These are phyloP conservation scores for Erigeron philadelphicus DNA, from an alignment of 140 eudicot genomes.

Conservation along the genomic window DNA sequence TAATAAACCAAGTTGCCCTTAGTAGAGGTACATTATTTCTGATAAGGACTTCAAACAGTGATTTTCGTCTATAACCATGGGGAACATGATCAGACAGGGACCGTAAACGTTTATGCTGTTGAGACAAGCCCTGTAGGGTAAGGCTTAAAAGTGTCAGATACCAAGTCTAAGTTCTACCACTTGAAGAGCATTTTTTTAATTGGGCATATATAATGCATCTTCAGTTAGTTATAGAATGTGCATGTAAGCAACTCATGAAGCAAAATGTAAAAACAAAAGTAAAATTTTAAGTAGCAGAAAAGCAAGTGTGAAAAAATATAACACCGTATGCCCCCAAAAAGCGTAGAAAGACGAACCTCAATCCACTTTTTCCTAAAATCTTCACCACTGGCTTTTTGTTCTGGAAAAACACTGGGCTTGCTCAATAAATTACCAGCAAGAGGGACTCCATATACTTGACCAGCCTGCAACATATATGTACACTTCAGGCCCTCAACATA, in stretches of 20 bases:
- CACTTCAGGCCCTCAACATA: slow-evolving; percentile 18
- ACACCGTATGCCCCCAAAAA: neutral
- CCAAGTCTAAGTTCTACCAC: neutral
- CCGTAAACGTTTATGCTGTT: slow-evolving; percentile 80
- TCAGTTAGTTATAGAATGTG: neutral
- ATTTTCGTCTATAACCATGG: slow-evolving; percentile 75
- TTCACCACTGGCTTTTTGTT: slow-evolving; percentile 74
- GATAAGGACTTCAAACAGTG: slow-evolving; percentile 85
- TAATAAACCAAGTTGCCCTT: slow-evolving; percentile 95
- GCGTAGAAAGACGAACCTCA: slow-evolving; percentile 55
- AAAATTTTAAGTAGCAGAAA: neutral
- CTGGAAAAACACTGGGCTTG: slow-evolving; percentile 73
- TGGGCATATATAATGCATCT: neutral
- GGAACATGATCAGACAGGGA: slow-evolving; percentile 90
- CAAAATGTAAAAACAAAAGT: neutral
- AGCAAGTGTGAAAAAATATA: too few relatives aligned
- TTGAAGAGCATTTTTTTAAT: too few relatives aligned
- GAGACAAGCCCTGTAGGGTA: slow-evolving; percentile 76
- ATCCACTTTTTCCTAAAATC: slow-evolving; percentile 91
- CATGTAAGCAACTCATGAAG: too few relatives aligned
- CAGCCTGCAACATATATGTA: slow-evolving; percentile 60
- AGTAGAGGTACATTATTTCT: slow-evolving; percentile 86
- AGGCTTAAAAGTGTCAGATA: slow-evolving; percentile 10
- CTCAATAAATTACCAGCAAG: slow-evolving; percentile 71
- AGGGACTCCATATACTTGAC: slow-evolving; percentile 97